Evolutionary conservation across 192 early-diverging fungal species (phyloP).

Genomic region (Umbelopsis ramanniana): DNA sequence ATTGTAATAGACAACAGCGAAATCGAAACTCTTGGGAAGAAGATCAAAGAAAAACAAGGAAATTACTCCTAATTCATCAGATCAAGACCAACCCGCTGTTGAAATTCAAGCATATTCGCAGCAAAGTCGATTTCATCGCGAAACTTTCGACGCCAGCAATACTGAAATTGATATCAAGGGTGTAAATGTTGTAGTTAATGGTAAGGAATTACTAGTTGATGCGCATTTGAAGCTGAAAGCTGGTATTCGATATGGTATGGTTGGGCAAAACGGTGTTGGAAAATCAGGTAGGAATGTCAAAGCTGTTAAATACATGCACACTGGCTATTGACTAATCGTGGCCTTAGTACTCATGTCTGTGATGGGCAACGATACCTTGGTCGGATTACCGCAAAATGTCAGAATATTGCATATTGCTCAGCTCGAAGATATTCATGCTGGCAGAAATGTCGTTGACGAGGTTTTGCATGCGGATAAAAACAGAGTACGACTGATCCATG

Average conservation of each 20-base stretch:
- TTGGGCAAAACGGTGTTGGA: conserved; percentile 81
- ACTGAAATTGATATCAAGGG: conserved; percentile 81
- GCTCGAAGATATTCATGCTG: conserved; percentile 62
- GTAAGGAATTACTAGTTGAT: conserved; percentile 71
- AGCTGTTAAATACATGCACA: background rate
- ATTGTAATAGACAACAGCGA: background rate
- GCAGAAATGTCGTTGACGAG: conserved; percentile 59
- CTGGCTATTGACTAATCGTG: background rate
- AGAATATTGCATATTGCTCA: conserved; percentile 83
- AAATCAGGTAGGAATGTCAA: conserved; percentile 58
- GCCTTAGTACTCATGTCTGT: conserved; percentile 58
- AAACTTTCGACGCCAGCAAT: conserved; percentile 76
- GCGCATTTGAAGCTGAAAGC: conserved; percentile 76
- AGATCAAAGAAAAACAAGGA: conserved; percentile 1
- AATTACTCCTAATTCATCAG: background rate
- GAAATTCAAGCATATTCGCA: conserved; percentile 72
- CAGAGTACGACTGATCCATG: conserved; percentile 51
- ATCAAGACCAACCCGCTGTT: background rate
- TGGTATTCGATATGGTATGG: conserved; percentile 77
- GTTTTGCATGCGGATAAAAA: conserved; percentile 70
- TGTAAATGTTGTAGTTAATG: conserved; percentile 79
- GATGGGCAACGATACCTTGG: conserved; percentile 64
- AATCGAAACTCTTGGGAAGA: background rate
- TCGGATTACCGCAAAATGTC: conserved; percentile 86
- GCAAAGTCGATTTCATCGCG: conserved; percentile 83